Conservation (phyloP, 129 eudicot genomes). For the Lactuca sativa region DNA sequence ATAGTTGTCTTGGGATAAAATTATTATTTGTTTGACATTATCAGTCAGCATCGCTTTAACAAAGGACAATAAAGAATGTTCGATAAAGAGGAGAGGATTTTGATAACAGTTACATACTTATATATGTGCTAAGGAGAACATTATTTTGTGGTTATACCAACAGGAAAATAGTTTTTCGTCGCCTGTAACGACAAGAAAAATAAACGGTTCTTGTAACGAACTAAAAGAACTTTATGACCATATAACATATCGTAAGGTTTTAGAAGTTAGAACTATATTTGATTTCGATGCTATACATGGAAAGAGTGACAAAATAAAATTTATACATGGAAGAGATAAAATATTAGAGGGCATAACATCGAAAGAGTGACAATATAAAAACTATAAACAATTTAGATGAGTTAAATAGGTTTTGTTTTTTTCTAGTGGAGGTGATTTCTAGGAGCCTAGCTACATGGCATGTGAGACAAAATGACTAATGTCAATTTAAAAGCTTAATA, state of each 20-base stretch:
- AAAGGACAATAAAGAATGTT: no score
- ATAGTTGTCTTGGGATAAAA: no score
- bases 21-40: no score
- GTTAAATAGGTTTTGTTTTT: not conserved
- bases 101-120: not conserved
- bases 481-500: no score
- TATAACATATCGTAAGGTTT: no score
- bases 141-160: not conserved
- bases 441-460: slow-evolving; percentile 24
- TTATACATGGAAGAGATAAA: not conserved
- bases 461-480: slow-evolving; percentile 30
- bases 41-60: no score
- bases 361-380: slow-evolving; percentile 8
- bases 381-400: not conserved
- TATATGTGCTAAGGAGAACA: not conserved
- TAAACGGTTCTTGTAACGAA: not conserved
- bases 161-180: not conserved
- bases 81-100: no score
- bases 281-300: not conserved
- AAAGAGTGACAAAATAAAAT: not conserved
- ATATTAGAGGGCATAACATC: not conserved
- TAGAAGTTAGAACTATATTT: no score
- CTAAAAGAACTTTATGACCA: not conserved
- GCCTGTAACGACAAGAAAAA: not conserved
- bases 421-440: slow-evolving; percentile 17